Evolutionary conservation across 2,329 filamentous ascomycete species (phyloP).

Genomic region (Aspergillus novoparasiticus): DNA sequence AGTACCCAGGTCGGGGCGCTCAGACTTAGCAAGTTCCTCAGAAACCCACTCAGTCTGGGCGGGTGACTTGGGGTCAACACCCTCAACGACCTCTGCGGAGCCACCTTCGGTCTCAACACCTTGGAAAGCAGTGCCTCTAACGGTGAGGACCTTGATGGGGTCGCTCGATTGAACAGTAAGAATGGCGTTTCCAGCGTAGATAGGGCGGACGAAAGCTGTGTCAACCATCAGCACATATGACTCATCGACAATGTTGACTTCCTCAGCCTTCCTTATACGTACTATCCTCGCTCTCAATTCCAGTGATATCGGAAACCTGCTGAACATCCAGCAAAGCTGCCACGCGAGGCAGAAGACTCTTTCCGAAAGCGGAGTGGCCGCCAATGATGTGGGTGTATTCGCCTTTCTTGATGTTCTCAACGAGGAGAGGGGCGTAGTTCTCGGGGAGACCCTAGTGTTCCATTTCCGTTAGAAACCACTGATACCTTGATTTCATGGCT

Average conservation of each 20-base stretch:
- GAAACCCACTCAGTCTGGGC: slow-evolving; percentile 84
- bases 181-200: slow-evolving; percentile 97
- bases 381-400: slow-evolving; percentile 90
- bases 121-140: slow-evolving; percentile 90
- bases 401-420: slow-evolving; percentile 96
- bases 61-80: slow-evolving; percentile 77
- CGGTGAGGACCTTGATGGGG: slow-evolving; percentile 82
- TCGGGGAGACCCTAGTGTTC: slow-evolving; percentile 78
- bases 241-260: slow-evolving; percentile 19
- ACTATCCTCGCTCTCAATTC: slow-evolving; percentile 84
- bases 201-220: slow-evolving; percentile 83
- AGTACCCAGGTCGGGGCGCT: slow-evolving; percentile 90
- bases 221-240: slow-evolving; percentile 22
- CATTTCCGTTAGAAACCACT: background rate
- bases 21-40: slow-evolving; percentile 88
- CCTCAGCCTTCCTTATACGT: slow-evolving; percentile 29
- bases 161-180: slow-evolving; percentile 92
- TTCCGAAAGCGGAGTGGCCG: slow-evolving; percentile 93
- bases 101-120: slow-evolving; percentile 71
- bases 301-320: slow-evolving; percentile 89
- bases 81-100: slow-evolving; percentile 75
- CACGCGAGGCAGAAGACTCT: slow-evolving; percentile 88
- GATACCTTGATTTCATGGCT: background rate
- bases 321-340: slow-evolving; percentile 89
- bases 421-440: slow-evolving; percentile 88